Evolutionary conservation across 768 basidiomycete genomes (phyloP), one percentile per base, ranked within the genome.

Genomic region (Hypholoma sublateritium): DNA sequence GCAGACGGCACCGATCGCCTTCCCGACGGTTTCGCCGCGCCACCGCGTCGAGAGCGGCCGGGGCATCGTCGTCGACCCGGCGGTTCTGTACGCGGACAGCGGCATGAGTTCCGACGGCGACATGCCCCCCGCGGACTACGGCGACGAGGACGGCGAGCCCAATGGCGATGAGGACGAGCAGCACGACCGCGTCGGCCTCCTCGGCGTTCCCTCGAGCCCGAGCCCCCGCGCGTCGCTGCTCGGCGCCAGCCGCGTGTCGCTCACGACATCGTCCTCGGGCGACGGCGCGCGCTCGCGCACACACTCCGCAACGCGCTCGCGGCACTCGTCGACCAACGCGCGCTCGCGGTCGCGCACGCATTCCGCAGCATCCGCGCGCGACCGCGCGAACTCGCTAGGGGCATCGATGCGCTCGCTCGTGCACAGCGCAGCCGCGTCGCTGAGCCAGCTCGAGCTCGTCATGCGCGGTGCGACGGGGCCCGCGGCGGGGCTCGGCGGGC

Each of bases 341-440:
- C 71, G 77, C 34, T 81, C 79, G 13, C 74, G 76, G 25, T 72
- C 64, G 12, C 47, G 64, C 14, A 61, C 80, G 0, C 73, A 73
- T 14, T 78, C 80, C 14, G 62, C 69, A 11, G 58, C 67, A n/a
- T 63, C 63, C 24, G 54, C 68, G 24, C 62, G 74, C 41, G 82
- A 74, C 51, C 76, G 76, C 45, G 76, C 77, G 0, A 77, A 71
- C n/a, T 79, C 82, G n/a, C 65, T 76, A 24, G 71, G 74, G 16
- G 74, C 70, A 35, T 72, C 74, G 35, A 80, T 83, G 39, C 80
- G 89, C n/a, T 82, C 83, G 3, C 65, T 91, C 55, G 81, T 91
- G 56, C 86, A 88, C 57, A 79, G 80, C 50, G 74, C 89, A 11
- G 80, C 81, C 4, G 86, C 86, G 0, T 86, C 85, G 7, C 74